Evolutionary conservation across 495 filamentous ascomycete species (phyloP).

Genomic region (Trichoderma parareesei): DNA sequence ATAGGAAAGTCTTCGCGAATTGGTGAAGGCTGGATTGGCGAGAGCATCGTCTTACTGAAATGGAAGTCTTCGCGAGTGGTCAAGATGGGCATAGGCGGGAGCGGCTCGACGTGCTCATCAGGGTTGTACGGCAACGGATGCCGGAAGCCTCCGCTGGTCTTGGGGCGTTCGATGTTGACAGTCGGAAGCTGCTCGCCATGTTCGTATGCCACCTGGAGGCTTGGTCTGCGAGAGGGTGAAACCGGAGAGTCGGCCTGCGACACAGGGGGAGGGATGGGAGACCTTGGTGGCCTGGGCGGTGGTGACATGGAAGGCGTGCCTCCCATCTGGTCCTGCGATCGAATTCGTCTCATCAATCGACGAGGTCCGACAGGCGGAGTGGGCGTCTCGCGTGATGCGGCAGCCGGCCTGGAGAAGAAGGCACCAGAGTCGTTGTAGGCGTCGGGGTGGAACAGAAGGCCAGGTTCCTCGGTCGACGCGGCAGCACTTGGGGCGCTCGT

Average conservation of each 20-base stretch:
- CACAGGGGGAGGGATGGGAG: constrained; percentile 24
- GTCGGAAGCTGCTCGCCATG: constrained; percentile 29
- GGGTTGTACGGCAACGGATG: constrained; percentile 30
- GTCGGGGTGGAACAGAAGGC: constrained; percentile 26
- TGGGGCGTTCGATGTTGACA: constrained; percentile 29
- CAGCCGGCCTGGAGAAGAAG: constrained; percentile 14
- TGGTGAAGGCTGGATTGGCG: constrained; percentile 37
- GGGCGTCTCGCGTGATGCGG: constrained; percentile 13
- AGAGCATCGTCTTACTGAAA: constrained; percentile 18
- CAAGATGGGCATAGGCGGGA: constrained; percentile 25
- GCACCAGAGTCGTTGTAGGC: constrained; percentile 13
- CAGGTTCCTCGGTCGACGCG: background rate
- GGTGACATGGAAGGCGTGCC: constrained; percentile 14
- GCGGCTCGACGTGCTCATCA: constrained; percentile 19
- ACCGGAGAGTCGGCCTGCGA: constrained; percentile 19
- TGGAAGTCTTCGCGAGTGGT: constrained; percentile 19
- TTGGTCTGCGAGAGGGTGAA: constrained; percentile 41
- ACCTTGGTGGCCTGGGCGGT: constrained; percentile 42
- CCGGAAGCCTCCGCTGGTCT: constrained; percentile 32
- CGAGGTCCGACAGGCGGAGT: constrained; percentile 22
- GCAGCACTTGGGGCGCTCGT: background rate
- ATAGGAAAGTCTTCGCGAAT: too few species aligned
- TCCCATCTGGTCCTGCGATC: constrained; percentile 41
- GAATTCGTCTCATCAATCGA: constrained; percentile 28
- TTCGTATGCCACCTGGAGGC: constrained; percentile 35